Base-by-base conservation (phyloP, 352 stramenopile genomes). In the Pythium aristosporum region DNA sequence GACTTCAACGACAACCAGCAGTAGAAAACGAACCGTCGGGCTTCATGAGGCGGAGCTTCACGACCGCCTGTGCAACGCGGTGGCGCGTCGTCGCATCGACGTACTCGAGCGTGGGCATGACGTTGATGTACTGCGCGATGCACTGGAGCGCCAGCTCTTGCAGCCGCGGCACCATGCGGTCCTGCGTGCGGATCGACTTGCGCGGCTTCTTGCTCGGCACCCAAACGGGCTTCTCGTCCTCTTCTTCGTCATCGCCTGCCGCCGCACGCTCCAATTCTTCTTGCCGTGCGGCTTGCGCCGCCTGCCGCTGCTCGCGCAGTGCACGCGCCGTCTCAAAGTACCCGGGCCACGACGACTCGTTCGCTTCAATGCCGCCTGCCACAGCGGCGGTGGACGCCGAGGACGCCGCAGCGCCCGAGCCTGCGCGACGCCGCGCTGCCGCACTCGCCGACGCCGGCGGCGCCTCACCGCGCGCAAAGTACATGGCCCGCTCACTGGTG, bases 241-340 rank as follows among this genome's bases (percentile, higher is more conserved):
- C 49, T 13, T 58, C 43, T 0, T 63, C 57, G 6, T 71, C 46
- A 15, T 74, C 61, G 20, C 67, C 64, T 10, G 80, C 61, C 2
- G 57, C 61, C 15, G 76, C 72, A 8, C 74, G 71, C 58, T 80
- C 74, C 5, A 87, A 67, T 48, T 81, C 71, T 51, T 83, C 71
- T 48, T 86, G 79, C 0, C 85, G 80, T 32, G 78, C 80, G 0
- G 69, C 75, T 57, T 89, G 81, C 6, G 85, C 85, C 0, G 80
- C 83, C 44, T 78, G 57, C 0, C 85, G 82, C 42, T 90, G 82
- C 52, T 91, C 75, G 20, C 66, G 57, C 34, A 94, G 73, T 49
- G 80, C 77, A 20, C 78, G 74, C 15, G 80, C 82, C 0, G 85
- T 94, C 16, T 75, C 66, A 51, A 85, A 92, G 71, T 92, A 92